Evolutionary conservation across 495 filamentous ascomycete genomes (phyloP).

Genomic region (Podospora fimiseda): DNA sequence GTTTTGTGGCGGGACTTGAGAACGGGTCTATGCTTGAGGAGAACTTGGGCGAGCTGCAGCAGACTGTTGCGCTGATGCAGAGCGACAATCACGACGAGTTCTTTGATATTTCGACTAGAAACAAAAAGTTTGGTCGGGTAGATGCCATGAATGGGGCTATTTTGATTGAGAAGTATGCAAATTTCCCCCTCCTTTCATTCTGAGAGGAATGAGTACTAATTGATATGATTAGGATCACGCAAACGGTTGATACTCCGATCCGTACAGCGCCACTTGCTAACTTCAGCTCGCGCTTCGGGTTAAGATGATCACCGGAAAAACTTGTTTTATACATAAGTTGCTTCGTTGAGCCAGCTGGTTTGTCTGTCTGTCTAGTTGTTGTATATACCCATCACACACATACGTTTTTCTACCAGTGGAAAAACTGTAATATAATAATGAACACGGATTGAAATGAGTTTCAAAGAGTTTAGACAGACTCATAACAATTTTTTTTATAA

Average conservation of each 20-base stretch:
- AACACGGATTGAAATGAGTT: neutral
- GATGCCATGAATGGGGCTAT: constrained; percentile 79
- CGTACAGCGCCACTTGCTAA: constrained; percentile 58
- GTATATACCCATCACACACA: no score
- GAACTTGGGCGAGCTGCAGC: constrained; percentile 85
- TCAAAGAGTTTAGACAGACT: no score
- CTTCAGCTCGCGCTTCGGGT: constrained; percentile 64
- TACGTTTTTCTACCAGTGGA: no score
- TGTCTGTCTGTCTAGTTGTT: no score
- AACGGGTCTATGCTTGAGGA: constrained; percentile 71
- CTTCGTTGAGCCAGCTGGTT: no score
- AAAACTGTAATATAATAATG: neutral
- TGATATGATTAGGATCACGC: constrained; percentile 50
- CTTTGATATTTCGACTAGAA: constrained; percentile 78
- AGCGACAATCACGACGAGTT: constrained; percentile 89
- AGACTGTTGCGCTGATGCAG: constrained; percentile 80
- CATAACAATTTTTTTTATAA: no score
- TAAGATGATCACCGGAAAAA: constrained; percentile 37
- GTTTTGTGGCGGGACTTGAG: constrained; percentile 77
- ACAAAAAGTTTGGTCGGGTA: constrained; percentile 91
- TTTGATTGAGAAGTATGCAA: constrained; percentile 73
- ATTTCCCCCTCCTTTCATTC: neutral
- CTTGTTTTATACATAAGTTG: no score
- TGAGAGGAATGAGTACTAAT: no score
- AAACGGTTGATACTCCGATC: constrained; percentile 52